phyloP scores from a whole-genome alignment of 2,329 filamentous ascomycete genomes.

The Calonectria honghensis region DNA sequence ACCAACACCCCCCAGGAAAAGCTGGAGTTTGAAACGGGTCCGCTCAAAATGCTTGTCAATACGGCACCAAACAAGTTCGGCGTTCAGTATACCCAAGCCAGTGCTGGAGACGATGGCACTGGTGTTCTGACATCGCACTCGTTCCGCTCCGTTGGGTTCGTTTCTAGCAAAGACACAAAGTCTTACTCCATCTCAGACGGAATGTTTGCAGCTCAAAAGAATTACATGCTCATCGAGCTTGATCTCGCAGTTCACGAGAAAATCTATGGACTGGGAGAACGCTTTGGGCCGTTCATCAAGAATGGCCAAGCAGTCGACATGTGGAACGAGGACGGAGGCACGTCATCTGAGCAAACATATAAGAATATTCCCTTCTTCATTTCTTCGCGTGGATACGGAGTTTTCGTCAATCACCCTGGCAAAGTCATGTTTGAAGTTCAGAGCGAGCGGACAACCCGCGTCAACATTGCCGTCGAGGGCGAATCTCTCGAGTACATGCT shows the following conservation, averaged over 20 bases:
- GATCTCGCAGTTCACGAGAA: neutral
- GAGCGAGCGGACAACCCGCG: slow-evolving; percentile 9
- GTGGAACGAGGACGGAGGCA: slow-evolving; percentile 25
- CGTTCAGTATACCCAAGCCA: neutral
- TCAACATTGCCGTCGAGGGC: slow-evolving; percentile 9
- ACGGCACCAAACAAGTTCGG: neutral
- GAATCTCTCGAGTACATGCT: slow-evolving; percentile 2
- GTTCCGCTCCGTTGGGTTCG: neutral
- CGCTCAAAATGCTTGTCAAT: neutral
- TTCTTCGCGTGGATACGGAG: slow-evolving; percentile 7
- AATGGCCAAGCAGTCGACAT: slow-evolving; percentile 11
- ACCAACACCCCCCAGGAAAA: neutral
- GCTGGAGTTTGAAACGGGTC: neutral
- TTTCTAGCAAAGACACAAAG: neutral
- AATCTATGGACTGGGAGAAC: neutral
- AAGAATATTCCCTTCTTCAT: slow-evolving; percentile 8
- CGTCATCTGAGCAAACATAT: neutral
- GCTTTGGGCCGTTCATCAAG: slow-evolving; percentile 18
- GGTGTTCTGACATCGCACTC: neutral
- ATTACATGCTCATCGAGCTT: neutral
- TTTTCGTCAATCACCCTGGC: slow-evolving; percentile 11
- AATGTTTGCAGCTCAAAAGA: slow-evolving; percentile 6
- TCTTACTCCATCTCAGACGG: neutral
- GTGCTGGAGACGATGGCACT: neutral
- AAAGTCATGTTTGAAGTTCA: slow-evolving; percentile 19